Evolutionary conservation across 176 grass and related monocot genomes (phyloP).

Genomic region (Thalia dealbata): DNA sequence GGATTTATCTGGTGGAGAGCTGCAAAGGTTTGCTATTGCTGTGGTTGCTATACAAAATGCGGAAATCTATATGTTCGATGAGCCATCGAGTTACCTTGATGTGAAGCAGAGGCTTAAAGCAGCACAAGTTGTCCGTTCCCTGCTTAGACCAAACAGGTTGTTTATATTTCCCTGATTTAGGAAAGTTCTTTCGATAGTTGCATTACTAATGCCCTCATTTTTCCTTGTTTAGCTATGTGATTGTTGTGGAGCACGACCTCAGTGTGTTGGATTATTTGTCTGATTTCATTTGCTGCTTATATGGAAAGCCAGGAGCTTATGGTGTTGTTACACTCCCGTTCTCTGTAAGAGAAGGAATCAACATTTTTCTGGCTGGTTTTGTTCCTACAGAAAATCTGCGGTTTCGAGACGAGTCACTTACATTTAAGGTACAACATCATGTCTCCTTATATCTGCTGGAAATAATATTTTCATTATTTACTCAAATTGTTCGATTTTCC

Average conservation of each 20-base stretch:
- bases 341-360: constrained; percentile 70
- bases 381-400: constrained; percentile 73
- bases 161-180: no score
- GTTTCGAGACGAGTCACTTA: constrained; percentile 61
- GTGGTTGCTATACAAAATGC: constrained; percentile 76
- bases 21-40: constrained; percentile 89
- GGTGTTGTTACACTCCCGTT: constrained; percentile 71
- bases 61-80: constrained; percentile 83
- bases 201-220: no score
- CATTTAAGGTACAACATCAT: constrained; percentile 50
- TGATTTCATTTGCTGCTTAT: constrained; percentile 92
- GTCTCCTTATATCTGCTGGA: background rate
- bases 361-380: constrained; percentile 65
- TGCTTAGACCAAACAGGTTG: constrained; percentile 67
- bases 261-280: constrained; percentile 87
- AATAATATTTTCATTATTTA: constrained; percentile 1
- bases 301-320: constrained; percentile 85
- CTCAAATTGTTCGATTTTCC: constrained; percentile 1
- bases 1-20: constrained; percentile 71
- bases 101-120: constrained; percentile 94
- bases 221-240: constrained; percentile 47
- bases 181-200: no score
- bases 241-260: constrained; percentile 81
- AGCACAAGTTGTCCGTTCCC: constrained; percentile 55
- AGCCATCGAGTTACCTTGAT: constrained; percentile 82